Evolutionary conservation across 345 rosid species (phyloP), one percentile per base, ranked within the genome.

Genomic region (Sonneratia alba): DNA sequence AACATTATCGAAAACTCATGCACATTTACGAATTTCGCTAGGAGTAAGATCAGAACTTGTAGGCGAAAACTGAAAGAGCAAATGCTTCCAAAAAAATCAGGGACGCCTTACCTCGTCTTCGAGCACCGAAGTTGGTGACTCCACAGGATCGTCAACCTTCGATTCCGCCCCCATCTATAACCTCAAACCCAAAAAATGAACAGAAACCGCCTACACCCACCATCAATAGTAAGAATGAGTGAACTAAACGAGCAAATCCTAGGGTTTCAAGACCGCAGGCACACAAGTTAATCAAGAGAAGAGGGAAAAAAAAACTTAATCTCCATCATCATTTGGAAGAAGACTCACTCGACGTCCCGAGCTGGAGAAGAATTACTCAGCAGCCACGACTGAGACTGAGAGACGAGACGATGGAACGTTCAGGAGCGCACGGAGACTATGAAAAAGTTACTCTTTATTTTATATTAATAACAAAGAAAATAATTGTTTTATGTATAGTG

Each of bases 111-210:
- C 98, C 87, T 92, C 95, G 16, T 89, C 96, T 68, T 76, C 88
- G 13, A 94, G 94, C 67, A 94, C 98, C 68, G 98, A 94, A 66
- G 90, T 91, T 62, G 96, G 97, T 15, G 98, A 93, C 65, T 86
- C 92, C 32, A 81, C 91, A 32, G 87, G 66, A 14, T 68, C 83
- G 19, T 76, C 89, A 36, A 69, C 81, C 79, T 84, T 84, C 77
- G 76, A 49, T 69, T 74, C 83, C 9, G 34, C 72, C 63, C 62
- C 75, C 79, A 38, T 75, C 49, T 22, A 32, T 76, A 81, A 80
- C 82, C 75, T 68, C 66, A 57, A 79, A 75, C 68, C 87, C 68
- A 64, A 67, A 7, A 22, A n/a, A 37, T 67, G 53, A 55, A 24
- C 22, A 1, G 37, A 56, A 55, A 16, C 56, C 22, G n/a, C 53